Conservation (phyloP, 148 eudicot genomes). For the Rhododendron henanense region DNA sequence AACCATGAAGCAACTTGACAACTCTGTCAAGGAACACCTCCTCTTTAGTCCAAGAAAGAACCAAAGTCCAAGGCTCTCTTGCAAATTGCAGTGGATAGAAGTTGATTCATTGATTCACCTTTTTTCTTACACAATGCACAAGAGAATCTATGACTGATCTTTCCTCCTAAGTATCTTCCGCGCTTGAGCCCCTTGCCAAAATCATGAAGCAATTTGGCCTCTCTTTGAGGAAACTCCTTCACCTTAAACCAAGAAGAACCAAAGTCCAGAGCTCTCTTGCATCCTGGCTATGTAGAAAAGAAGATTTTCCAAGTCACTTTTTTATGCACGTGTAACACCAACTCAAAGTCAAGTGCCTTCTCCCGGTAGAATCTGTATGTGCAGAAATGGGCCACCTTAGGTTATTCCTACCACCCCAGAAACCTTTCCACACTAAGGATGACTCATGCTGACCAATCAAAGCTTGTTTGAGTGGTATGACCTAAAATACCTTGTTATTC, state of each 20-base stretch:
- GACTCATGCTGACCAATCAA: background rate
- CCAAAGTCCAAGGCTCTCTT: background rate
- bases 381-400: background rate
- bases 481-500: background rate
- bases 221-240: background rate
- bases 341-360: background rate
- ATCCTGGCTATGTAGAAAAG: background rate
- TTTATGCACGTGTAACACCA: background rate
- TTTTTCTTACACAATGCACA: background rate
- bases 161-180: background rate
- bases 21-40: background rate
- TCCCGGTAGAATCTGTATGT: background rate
- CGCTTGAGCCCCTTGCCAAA: background rate
- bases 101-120: background rate
- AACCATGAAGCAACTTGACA: background rate
- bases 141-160: background rate
- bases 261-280: background rate
- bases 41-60: background rate
- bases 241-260: conserved; percentile 1
- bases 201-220: background rate
- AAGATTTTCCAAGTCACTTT: background rate
- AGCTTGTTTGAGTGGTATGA: background rate
- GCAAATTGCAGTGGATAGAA: background rate
- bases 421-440: background rate
- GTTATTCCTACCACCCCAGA: background rate